phyloP scores from a whole-genome alignment of 2,329 filamentous ascomycete species.

The Botryotinia narcissicola region DNA sequence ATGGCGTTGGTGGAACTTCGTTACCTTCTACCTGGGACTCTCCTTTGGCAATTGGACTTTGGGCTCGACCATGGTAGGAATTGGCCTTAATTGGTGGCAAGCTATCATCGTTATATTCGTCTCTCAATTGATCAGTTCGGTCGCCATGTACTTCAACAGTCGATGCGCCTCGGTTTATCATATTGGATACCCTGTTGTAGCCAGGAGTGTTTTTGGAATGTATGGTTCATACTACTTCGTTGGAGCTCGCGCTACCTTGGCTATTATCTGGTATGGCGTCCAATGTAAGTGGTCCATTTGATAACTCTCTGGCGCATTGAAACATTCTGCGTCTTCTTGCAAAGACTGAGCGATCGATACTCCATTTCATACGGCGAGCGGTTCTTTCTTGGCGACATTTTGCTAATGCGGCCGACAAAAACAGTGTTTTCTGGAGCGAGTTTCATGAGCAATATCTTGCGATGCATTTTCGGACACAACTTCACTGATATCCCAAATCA shows the following conservation, averaged over 20 bases:
- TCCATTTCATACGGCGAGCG: background rate
- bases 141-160: slow-evolving; percentile 46
- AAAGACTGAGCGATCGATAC: background rate
- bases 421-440: slow-evolving; percentile 49
- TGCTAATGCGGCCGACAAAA: background rate
- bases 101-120: slow-evolving; percentile 46
- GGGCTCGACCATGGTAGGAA: slow-evolving; percentile 43
- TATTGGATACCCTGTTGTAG: slow-evolving; percentile 43
- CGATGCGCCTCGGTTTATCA: slow-evolving; percentile 43
- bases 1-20: slow-evolving; percentile 43
- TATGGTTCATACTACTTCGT: slow-evolving; percentile 44
- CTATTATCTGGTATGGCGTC: slow-evolving; percentile 60
- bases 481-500: slow-evolving; percentile 40
- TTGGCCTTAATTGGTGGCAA: slow-evolving; percentile 48
- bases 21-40: slow-evolving; percentile 42
- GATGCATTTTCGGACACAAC: slow-evolving; percentile 42
- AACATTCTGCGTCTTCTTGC: background rate
- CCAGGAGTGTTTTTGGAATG: slow-evolving; percentile 44
- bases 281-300: slow-evolving; percentile 54
- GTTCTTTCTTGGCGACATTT: background rate
- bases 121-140: slow-evolving; percentile 43
- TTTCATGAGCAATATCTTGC: slow-evolving; percentile 45
- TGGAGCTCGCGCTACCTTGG: slow-evolving; percentile 44
- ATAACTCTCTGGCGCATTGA: background rate
- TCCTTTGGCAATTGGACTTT: slow-evolving; percentile 46